phyloP scores from a whole-genome alignment of 805 yeast genomes.

The Candida maris region DNA sequence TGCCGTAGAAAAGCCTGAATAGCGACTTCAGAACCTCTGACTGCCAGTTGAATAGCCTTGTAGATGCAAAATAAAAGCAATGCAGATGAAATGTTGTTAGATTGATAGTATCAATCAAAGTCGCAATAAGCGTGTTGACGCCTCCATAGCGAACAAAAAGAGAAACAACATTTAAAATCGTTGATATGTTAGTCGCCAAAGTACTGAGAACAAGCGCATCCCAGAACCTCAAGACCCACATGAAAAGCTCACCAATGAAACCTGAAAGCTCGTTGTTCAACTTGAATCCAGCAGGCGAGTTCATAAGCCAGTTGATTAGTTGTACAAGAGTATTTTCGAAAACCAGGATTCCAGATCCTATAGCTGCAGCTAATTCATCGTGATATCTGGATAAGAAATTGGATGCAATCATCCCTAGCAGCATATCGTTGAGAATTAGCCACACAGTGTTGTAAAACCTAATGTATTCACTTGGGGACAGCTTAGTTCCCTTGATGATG shows the following conservation, averaged over 20 bases:
- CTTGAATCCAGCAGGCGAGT: constrained; percentile 92
- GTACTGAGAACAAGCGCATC: constrained; percentile 18
- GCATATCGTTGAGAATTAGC: constrained; percentile 78
- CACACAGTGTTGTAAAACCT: constrained; percentile 82
- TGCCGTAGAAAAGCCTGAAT: constrained; percentile 83
- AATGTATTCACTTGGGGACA: constrained; percentile 55
- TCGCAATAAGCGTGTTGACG: constrained; percentile 63
- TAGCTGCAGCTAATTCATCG: constrained; percentile 5
- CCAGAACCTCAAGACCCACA: constrained; percentile 84
- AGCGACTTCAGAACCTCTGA: constrained; percentile 63
- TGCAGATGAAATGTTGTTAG: constrained; percentile 67
- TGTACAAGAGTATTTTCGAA: constrained; percentile 28
- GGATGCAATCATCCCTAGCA: constrained; percentile 65
- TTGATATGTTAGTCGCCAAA: constrained; percentile 12
- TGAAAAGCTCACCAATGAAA: constrained; percentile 80
- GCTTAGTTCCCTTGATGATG: constrained; percentile 37
- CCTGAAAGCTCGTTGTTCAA: constrained; percentile 80
- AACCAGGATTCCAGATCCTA: constrained; percentile 30
- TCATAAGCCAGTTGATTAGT: constrained; percentile 70
- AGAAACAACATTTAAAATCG: constrained; percentile 13
- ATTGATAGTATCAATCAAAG: constrained; percentile 60
- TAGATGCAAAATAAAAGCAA: constrained; percentile 73
- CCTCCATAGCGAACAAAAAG: constrained; percentile 40
- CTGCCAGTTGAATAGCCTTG: constrained; percentile 77
- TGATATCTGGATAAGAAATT: constrained; percentile 35